Evolutionary conservation across 2,329 filamentous ascomycete species (phyloP), one percentile per base, ranked within the genome.

Genomic region (Penicillium griseofulvum): DNA sequence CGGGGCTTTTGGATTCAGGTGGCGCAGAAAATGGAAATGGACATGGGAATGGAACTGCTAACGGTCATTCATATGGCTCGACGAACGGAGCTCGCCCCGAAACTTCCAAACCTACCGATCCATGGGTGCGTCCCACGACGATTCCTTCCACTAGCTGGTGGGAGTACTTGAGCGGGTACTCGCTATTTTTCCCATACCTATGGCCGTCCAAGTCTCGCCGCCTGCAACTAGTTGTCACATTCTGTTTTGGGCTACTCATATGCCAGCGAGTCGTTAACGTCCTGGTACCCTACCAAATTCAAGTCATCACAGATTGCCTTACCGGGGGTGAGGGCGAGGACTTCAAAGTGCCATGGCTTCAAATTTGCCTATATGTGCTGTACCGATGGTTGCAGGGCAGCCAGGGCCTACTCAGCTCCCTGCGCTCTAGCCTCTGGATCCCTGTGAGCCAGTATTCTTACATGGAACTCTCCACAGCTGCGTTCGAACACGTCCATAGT

Each of bases 361-460:
- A 85, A 49, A 90, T 96, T 47, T 81, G 83, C 52, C 74, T 96
- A 10, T 90, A 95, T 72, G 88, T 96, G 57, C 63, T 86, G 36
- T 90, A 86, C 68, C 87, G 90, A 64, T 82, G 92, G 69, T 81
- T 97, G 16, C 94, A 97, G 74, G 94, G 94, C 2, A 87, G 85
- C 49, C 94, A 93, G 56, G 94, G 94, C 19, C 78, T 97, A 44
- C 82, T 99, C 33, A 91, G 91, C 8, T 93, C 91, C 1, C 67
- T 89, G 33, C 84, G 94, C 60, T 88, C 90, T 22, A 85, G 91
- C 34, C 80, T 99, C 33, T 99, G 94, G 94, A 94, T 99, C 48
- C 93, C 94, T 0, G 91, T 99, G 54, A 91, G 92, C 34, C 94
- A 99, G 72, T 96, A 97, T 73, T 96, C 93, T 0, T 99, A 97